These are phyloP conservation scores for Kazachstania martiniae DNA, from an alignment of 805 yeast genomes.

Conservation along the genomic window DNA sequence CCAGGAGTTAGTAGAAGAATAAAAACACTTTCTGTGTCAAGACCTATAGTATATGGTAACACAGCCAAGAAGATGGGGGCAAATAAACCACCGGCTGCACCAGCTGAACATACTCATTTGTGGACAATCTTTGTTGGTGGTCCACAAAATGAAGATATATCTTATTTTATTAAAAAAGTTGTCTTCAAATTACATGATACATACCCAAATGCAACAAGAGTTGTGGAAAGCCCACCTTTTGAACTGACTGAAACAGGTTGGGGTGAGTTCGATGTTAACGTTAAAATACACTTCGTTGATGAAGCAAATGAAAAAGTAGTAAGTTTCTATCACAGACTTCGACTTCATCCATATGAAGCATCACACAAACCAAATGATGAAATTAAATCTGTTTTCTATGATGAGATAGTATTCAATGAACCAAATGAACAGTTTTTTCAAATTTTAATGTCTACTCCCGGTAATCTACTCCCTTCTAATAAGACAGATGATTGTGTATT, in stretches of 20 bases:
- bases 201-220: slow-evolving; percentile 74
- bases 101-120: slow-evolving; percentile 84
- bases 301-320: slow-evolving; percentile 84
- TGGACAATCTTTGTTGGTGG: slow-evolving; percentile 91
- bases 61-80: slow-evolving; percentile 57
- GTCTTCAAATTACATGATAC: slow-evolving; percentile 94
- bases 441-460: slow-evolving; percentile 56
- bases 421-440: slow-evolving; percentile 88
- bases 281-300: slow-evolving; percentile 76
- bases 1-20: slow-evolving; percentile 22
- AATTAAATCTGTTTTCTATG: slow-evolving; percentile 56
- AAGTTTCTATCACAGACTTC: slow-evolving; percentile 77
- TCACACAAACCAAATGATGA: slow-evolving; percentile 12
- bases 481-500: slow-evolving; percentile 31
- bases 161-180: slow-evolving; percentile 77
- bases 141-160: slow-evolving; percentile 68
- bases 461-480: slow-evolving; percentile 38
- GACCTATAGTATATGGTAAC: slow-evolving; percentile 78
- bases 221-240: slow-evolving; percentile 83
- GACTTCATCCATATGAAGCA: slow-evolving; percentile 71
- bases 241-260: slow-evolving; percentile 97
- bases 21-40: slow-evolving; percentile 53
- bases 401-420: slow-evolving; percentile 88
- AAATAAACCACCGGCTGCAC: slow-evolving; percentile 49
- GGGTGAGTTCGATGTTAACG: slow-evolving; percentile 96